phyloP scores from a whole-genome alignment of 208 protist genomes.

The Trypanosomatidae sp. region DNA sequence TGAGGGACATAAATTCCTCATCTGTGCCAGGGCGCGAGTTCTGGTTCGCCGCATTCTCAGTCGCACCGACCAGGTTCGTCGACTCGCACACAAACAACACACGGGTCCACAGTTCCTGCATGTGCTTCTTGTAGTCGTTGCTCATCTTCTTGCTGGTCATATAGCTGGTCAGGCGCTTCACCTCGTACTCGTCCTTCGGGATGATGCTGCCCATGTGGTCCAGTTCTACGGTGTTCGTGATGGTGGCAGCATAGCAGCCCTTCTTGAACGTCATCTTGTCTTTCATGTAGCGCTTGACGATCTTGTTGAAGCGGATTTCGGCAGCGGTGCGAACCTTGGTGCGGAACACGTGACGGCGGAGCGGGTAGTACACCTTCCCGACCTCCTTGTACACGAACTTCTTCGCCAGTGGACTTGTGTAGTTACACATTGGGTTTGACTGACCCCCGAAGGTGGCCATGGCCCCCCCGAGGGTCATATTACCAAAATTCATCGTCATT shows the following conservation, averaged over 20 bases:
- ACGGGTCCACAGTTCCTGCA: slow-evolving; percentile 85
- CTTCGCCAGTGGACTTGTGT: slow-evolving; percentile 87
- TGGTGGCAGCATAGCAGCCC: slow-evolving; percentile 82
- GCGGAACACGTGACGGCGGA: slow-evolving; percentile 84
- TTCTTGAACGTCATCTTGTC: slow-evolving; percentile 86
- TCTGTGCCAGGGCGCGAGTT: slow-evolving; percentile 85
- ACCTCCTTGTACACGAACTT: slow-evolving; percentile 91
- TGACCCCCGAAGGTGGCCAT: slow-evolving; percentile 90
- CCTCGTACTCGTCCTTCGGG: slow-evolving; percentile 91
- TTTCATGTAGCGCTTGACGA: slow-evolving; percentile 89
- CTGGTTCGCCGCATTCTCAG: slow-evolving; percentile 73
- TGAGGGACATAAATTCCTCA: slow-evolving; percentile 89
- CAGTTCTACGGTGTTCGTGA: slow-evolving; percentile 87
- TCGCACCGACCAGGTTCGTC: slow-evolving; percentile 73
- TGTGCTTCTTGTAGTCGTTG: slow-evolving; percentile 90
- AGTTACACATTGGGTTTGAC: slow-evolving; percentile 87
- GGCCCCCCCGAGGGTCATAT: slow-evolving; percentile 78
- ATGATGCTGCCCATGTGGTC: slow-evolving; percentile 92
- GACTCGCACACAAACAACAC: slow-evolving; percentile 87
- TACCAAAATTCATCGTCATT: slow-evolving; percentile 91
- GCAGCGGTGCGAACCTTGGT: slow-evolving; percentile 87
- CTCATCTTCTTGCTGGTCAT: slow-evolving; percentile 92
- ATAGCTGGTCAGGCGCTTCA: slow-evolving; percentile 85
- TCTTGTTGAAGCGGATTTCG: slow-evolving; percentile 85
- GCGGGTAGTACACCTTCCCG: slow-evolving; percentile 84